Percentiles rank a stretch among this genome's conserved stretches.
Evolutionary conservation across 108 stramenopile species (phyloP).

Genomic region (Nitzschia sp.): DNA sequence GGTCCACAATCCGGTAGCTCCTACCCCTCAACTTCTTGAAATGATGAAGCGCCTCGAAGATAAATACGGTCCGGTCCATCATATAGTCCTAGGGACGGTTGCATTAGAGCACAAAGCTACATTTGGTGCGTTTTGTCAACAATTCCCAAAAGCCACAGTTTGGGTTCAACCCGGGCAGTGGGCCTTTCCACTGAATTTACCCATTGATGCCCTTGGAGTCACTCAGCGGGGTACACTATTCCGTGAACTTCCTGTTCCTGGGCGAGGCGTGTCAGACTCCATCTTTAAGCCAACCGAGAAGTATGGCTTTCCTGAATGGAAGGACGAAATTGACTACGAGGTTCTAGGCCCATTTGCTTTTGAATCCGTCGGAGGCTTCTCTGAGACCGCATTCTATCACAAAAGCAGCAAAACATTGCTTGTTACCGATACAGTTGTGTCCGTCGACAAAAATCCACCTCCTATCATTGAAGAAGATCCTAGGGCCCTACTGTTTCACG

Average conservation of each 20-base stretch:
- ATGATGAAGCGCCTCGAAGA: conserved; percentile 66
- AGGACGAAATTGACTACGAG: conserved; percentile 77
- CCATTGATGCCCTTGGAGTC: conserved; percentile 72
- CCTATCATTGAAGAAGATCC: conserved; percentile 81
- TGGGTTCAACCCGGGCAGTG: conserved; percentile 92
- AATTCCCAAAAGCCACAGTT: conserved; percentile 78
- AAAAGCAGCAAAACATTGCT: conserved; percentile 75
- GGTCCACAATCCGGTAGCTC: conserved; percentile 90
- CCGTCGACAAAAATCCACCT: conserved; percentile 76
- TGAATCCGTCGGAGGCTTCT: conserved; percentile 83
- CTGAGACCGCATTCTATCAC: conserved; percentile 90
- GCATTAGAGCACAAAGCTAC: conserved; percentile 94
- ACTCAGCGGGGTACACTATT: conserved; percentile 51
- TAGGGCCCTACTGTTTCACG: conserved; percentile 83
- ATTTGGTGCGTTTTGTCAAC: conserved; percentile 77
- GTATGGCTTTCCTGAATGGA: conserved; percentile 73
- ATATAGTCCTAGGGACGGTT: conserved; percentile 88
- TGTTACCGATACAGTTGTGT: conserved; percentile 85
- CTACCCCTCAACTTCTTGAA: conserved; percentile 81
- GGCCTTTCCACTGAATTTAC: conserved; percentile 75
- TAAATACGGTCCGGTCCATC: conserved; percentile 78
- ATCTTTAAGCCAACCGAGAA: conserved; percentile 38
- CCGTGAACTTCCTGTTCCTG: conserved; percentile 57
- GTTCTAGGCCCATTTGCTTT: conserved; percentile 81
- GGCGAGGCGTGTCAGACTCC: conserved; percentile 22